Evolutionary conservation across 75 land plant species (phyloP).

Genomic region (Picea sitchensis): DNA sequence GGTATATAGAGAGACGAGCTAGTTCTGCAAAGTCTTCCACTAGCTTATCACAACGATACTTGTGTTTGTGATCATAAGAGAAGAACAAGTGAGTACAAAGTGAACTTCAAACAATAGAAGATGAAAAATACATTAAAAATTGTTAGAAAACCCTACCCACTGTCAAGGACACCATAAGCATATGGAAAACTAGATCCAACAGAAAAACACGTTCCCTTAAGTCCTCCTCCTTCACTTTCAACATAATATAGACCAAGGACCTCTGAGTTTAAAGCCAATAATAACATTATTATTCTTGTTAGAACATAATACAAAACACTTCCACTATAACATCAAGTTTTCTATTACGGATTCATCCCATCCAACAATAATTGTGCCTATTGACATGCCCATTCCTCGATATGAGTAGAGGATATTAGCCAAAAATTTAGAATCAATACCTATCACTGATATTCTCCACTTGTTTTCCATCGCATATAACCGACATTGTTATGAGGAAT

Average conservation of each 20-base stretch:
- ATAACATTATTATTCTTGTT: not conserved
- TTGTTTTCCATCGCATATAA: slow-evolving; percentile 93
- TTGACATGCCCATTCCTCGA: slow-evolving; percentile 30
- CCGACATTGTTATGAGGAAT: slow-evolving; percentile 14
- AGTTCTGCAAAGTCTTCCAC: no score
- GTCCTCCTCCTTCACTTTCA: slow-evolving; percentile 77
- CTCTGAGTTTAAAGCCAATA: slow-evolving; percentile 21
- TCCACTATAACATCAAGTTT: not conserved
- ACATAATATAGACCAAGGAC: slow-evolving; percentile 95
- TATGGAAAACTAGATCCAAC: slow-evolving; percentile 96
- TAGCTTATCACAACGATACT: no score
- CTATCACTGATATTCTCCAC: slow-evolving; percentile 47
- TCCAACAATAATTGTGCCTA: slow-evolving; percentile 99
- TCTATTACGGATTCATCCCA: slow-evolving; percentile 87
- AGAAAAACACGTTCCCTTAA: slow-evolving; percentile 43
- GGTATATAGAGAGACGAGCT: slow-evolving; percentile 85
- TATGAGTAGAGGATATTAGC: no score
- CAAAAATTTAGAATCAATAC: no score
- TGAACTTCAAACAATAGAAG: slow-evolving; percentile 3
- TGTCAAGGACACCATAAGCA: slow-evolving; percentile 85
- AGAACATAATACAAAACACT: not conserved
- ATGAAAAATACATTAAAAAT: not conserved
- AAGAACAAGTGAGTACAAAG: slow-evolving; percentile 10
- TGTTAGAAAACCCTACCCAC: not conserved
- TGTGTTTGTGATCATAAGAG: no score